Conservation (phyloP, 495 filamentous ascomycete genomes). For the Letharia lupina region DNA sequence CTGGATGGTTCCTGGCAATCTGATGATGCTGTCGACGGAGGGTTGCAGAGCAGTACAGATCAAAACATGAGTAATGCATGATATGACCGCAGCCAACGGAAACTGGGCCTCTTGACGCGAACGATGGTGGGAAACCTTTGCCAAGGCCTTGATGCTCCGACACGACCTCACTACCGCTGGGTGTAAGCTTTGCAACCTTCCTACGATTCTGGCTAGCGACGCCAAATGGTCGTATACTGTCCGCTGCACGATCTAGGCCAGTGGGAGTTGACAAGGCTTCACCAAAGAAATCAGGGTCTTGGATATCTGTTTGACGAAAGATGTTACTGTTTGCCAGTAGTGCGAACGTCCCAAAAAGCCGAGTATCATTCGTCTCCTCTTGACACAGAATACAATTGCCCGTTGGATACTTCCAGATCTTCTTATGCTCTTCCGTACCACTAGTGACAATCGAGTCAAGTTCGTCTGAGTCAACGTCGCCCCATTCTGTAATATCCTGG, state of each 20-base stretch:
- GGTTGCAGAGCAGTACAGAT: constrained; percentile 76
- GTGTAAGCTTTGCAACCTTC: constrained; percentile 63
- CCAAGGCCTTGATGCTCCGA: constrained; percentile 75
- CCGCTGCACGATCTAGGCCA: constrained; percentile 76
- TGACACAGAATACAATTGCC: constrained; percentile 95
- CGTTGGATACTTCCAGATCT: constrained; percentile 85
- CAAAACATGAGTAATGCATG: constrained; percentile 97
- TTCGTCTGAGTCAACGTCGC: constrained; percentile 63
- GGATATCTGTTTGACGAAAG: constrained; percentile 72
- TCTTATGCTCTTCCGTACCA: constrained; percentile 52
- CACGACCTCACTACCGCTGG: constrained; percentile 58
- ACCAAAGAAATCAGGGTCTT: constrained; percentile 72
- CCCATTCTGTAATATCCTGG: constrained; percentile 79
- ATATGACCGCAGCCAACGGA: constrained; percentile 92
- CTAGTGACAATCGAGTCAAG: constrained; percentile 49
- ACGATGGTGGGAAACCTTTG: constrained; percentile 70
- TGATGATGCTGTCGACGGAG: constrained; percentile 77
- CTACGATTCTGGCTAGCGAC: constrained; percentile 78
- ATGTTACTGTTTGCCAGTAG: constrained; percentile 82
- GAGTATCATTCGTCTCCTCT: constrained; percentile 84
- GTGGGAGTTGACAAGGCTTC: constrained; percentile 66
- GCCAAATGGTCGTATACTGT: constrained; percentile 76
- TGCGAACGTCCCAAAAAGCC: constrained; percentile 86
- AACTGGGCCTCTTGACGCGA: constrained; percentile 66
- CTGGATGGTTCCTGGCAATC: constrained; percentile 87